Evolutionary conservation across 257 asterid genomes (phyloP), one percentile per base, ranked within the genome.

Genomic region (Nicotiana sylvestris): DNA sequence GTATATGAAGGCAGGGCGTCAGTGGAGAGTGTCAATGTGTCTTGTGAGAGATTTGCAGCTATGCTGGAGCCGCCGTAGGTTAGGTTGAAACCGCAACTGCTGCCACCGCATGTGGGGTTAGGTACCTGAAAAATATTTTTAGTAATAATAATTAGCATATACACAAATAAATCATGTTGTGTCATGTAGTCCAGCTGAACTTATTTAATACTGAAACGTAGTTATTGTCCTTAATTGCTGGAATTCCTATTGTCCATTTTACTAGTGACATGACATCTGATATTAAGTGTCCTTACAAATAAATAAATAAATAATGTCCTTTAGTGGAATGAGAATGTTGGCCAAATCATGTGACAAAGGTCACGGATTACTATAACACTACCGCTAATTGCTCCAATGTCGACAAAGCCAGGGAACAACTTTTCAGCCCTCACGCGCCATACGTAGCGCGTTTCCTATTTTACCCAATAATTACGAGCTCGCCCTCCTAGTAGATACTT

Each of bases 21-120:
- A 17, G 87, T 25, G 46, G 97, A 92, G 3, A 94, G 93, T 64
- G 91, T 86, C 60, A 93, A 29, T 85, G 90, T 88, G 85, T 94
- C 98, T 55, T 86, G 88, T 16, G 83, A 90, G 53, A 93, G 91
- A 49, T 82, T 84, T 37, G 92, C 94, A 1, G 92, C 56, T 15
- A 93, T 76, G 83, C 88, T 43, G 27, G 97, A 92, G 87, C 89
- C 85, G 27, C 98, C 98, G 78, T 93, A 93, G 49, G 97, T 92
- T 81, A 81, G 2, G 89, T 90, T 94, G 90, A 90, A 94, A 10
- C 90, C 87, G 79, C 98, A 94, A 1, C 86, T 80, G 25, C 66
- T 30, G 55, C 87, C 91, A 0, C 83, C 85, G 82, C 98, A 94
- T 0, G 66, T 78, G 12, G 91, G 93, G 33, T 43, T 89, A 1